A percentile compares a stretch with the other conserved stretches of the same genome.
Evolutionary conservation across 192 early-diverging fungal species (phyloP).

Genomic region (Coemansia sp.): DNA sequence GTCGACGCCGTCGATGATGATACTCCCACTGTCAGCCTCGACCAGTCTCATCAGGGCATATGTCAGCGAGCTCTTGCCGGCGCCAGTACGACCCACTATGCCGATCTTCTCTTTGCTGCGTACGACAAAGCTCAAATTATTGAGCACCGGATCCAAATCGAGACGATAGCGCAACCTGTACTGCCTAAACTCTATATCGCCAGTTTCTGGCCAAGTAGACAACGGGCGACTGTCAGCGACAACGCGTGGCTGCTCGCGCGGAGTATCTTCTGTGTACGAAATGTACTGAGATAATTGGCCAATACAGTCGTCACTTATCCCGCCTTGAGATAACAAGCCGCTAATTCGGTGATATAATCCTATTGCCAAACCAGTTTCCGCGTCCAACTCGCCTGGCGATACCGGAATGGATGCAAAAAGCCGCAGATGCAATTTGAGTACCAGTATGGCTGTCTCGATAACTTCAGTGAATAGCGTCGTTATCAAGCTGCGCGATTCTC

Average conservation of each 20-base stretch:
- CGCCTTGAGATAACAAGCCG: background rate
- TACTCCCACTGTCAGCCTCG: constrained; percentile 56
- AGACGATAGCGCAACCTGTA: constrained; percentile 22
- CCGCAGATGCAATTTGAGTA: background rate
- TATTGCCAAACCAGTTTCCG: background rate
- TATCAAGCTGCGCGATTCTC: background rate
- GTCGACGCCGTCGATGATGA: constrained; percentile 66
- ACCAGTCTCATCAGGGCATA: constrained; percentile 67
- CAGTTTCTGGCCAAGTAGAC: constrained; percentile 65
- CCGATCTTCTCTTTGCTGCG: constrained; percentile 70
- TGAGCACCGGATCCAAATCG: constrained; percentile 9
- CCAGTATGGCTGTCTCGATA: background rate
- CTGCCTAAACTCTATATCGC: constrained; percentile 61
- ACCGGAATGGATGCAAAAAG: background rate
- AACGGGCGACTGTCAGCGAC: constrained; percentile 57
- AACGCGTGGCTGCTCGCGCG: constrained; percentile 62
- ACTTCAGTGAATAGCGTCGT: background rate
- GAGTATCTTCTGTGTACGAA: background rate
- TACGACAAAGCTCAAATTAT: constrained; percentile 58
- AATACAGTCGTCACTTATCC: background rate
- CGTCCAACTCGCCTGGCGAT: constrained; percentile 16
- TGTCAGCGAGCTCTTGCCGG: constrained; percentile 69
- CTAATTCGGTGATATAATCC: background rate
- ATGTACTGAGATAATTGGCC: background rate
- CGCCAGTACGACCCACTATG: constrained; percentile 85